Percentiles rank a stretch among this genome's conserved stretches.
These are phyloP conservation scores for Cenchrus fungigraminus DNA, from an alignment of 176 grass and related monocot genomes.

Conservation along the genomic window DNA sequence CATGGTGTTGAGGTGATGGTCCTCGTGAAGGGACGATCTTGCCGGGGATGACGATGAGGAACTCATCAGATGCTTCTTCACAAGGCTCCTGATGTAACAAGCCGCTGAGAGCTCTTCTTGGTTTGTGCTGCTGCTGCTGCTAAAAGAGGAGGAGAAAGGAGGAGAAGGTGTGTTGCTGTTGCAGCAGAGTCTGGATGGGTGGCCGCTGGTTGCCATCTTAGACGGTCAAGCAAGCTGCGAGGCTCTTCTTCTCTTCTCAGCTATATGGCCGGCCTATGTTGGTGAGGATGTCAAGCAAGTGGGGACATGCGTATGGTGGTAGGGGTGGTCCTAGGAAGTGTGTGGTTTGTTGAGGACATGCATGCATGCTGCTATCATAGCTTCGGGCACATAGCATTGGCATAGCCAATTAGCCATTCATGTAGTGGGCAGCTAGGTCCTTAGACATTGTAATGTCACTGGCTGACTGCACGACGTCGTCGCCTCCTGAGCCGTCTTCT, in stretches of 20 bases:
- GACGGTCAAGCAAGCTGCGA: slow-evolving; percentile 26
- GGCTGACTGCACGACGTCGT: slow-evolving; percentile 15
- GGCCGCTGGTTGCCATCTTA: slow-evolving; percentile 36
- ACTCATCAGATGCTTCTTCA: slow-evolving; percentile 64
- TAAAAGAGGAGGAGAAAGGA: neutral
- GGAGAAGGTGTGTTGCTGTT: slow-evolving; percentile 28
- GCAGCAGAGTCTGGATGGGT: neutral
- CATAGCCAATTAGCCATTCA: slow-evolving; percentile 7
- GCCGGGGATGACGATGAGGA: slow-evolving; percentile 35
- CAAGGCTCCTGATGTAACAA: slow-evolving; percentile 54
- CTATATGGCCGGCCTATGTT: neutral
- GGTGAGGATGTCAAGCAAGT: neutral
- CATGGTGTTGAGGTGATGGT: slow-evolving; percentile 6
- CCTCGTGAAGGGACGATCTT: slow-evolving; percentile 27
- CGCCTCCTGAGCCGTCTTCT: slow-evolving; percentile 46
- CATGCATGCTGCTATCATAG: neutral
- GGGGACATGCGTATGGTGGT: neutral
- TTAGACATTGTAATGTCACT: slow-evolving; percentile 22
- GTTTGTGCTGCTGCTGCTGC: slow-evolving; percentile 22
- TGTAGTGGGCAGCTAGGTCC: neutral
- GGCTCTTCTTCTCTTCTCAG: neutral
- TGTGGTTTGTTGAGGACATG: slow-evolving; percentile 34
- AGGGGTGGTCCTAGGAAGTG: slow-evolving; percentile 30
- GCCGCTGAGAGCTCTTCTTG: slow-evolving; percentile 47
- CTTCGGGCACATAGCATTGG: slow-evolving; percentile 1